phyloP scores from a whole-genome alignment of 306 rosid genomes.

The Prunus dulcis region DNA sequence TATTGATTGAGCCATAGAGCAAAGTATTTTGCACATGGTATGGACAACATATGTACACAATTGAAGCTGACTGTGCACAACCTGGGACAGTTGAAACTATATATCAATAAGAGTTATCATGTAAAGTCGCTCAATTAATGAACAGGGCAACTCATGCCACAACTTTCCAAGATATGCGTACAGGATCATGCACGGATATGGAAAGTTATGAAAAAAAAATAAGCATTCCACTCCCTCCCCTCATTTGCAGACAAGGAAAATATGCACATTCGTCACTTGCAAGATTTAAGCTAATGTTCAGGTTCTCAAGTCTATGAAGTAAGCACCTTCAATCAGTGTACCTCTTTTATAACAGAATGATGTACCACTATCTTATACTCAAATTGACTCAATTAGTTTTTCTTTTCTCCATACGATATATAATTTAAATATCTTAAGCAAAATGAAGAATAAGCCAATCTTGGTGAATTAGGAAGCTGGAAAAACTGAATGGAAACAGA shows the following conservation, averaged over 20 bases:
- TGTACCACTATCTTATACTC: background rate
- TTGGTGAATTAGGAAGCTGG: background rate
- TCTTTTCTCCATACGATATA: background rate
- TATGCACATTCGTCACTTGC: background rate
- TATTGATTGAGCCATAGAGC: constrained; percentile 2
- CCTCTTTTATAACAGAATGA: background rate
- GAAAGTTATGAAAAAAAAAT: background rate
- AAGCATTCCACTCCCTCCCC: background rate
- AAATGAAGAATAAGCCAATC: background rate
- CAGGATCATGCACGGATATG: background rate
- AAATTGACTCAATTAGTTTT: too few relatives aligned
- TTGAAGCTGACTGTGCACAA: background rate
- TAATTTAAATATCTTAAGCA: background rate
- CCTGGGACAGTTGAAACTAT: background rate
- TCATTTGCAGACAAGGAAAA: background rate
- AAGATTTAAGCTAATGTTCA: background rate
- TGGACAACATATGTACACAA: background rate
- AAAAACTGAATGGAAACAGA: background rate
- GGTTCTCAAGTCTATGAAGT: background rate
- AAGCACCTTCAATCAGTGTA: background rate
- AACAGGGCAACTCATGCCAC: background rate
- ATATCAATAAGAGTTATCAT: background rate
- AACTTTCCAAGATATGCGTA: background rate
- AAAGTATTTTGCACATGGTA: constrained; percentile 8
- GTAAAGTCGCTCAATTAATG: background rate